Base-by-base conservation (phyloP, 371 early-diverging fungal genomes). In the Apophysomyces trapeziformis region DNA sequence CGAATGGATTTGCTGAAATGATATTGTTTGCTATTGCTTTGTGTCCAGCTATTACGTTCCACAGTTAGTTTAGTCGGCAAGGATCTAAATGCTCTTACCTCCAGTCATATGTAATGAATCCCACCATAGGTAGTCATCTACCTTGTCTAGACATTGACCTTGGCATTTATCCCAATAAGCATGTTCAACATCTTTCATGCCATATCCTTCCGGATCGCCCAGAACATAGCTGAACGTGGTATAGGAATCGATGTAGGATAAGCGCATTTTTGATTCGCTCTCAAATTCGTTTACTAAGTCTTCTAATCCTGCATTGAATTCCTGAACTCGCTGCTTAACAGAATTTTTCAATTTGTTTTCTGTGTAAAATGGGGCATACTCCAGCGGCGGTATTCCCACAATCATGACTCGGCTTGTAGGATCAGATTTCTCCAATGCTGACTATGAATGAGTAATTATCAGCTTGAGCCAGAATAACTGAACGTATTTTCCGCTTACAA, bases 101-200 rank as follows among this genome's bases (percentile, higher is more conserved):
- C 82, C 79, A 14, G 82, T 82, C 45, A 79, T 47, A 62, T 79
- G 82, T 12, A 79, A 46, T 1, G 35, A 32, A 63, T 82, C 82
- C 74, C 76, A 82, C 82, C 82, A 82, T 41, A 82, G 63, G 64
- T 79, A 79, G 7, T 66, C 61, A 56, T 82, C 63, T 4, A 79
- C 59, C 5, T 65, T 32, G 36, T 79, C 70, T 0, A 35, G n/a
- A 38, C 82, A 82, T 21, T 65, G 64, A 1, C 79, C 82, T 58
- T 77, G 77, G 61, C 82, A 82, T 35, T 32, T 66, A 7, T 77
- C 74, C 82, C 82, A 82, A 58, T 82, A 82, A n/a, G 82, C 77
- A 35, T 73, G 60, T 4, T 82, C 76, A 13, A 79, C 78, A 58
- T 82, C 67, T 18, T 74, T 64, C 11, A 82, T 70, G 1, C 65